These are phyloP conservation scores for Alternaria metachromatica DNA, from an alignment of 2,329 filamentous ascomycete species.

Conservation along the genomic window DNA sequence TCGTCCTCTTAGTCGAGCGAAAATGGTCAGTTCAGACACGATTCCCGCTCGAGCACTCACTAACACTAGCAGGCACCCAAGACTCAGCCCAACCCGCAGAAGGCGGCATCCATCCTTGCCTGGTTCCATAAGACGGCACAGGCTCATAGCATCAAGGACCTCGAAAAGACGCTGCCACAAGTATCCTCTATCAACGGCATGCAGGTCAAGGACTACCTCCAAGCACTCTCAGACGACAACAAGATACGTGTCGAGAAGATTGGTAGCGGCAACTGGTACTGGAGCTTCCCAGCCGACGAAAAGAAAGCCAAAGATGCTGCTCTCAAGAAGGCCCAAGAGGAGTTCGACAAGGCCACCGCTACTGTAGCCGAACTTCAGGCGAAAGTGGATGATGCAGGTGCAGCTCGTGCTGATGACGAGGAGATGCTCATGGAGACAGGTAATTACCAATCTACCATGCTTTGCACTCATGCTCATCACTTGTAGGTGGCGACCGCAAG, in stretches of 20 bases:
- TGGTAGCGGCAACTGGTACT: conserved; percentile 75
- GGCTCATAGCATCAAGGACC: conserved; percentile 70
- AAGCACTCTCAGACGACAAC: conserved; percentile 66
- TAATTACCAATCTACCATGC: conserved; percentile 9
- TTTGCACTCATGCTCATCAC: not conserved
- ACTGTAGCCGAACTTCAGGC: conserved; percentile 48
- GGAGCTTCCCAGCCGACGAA: conserved; percentile 68
- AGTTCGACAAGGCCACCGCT: conserved; percentile 47
- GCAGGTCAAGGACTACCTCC: conserved; percentile 72
- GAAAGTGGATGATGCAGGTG: conserved; percentile 50
- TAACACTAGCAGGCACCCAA: conserved; percentile 57
- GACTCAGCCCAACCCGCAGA: conserved; percentile 62
- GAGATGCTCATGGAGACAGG: conserved; percentile 44
- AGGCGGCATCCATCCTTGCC: conserved; percentile 63
- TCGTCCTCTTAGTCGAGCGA: not conserved
- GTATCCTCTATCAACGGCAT: conserved; percentile 70
- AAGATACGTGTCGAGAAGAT: conserved; percentile 72
- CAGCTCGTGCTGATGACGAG: conserved; percentile 49
- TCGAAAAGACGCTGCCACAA: conserved; percentile 68
- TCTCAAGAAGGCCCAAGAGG: conserved; percentile 47
- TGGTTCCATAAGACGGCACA: conserved; percentile 67
- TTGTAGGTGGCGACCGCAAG: conserved; percentile 43
- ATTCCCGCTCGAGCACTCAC: not conserved
- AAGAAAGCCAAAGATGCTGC: conserved; percentile 54
- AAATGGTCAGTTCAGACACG: conserved; percentile 17